phyloP scores from a whole-genome alignment of 345 rosid genomes.

The Hevea brasiliensis region DNA sequence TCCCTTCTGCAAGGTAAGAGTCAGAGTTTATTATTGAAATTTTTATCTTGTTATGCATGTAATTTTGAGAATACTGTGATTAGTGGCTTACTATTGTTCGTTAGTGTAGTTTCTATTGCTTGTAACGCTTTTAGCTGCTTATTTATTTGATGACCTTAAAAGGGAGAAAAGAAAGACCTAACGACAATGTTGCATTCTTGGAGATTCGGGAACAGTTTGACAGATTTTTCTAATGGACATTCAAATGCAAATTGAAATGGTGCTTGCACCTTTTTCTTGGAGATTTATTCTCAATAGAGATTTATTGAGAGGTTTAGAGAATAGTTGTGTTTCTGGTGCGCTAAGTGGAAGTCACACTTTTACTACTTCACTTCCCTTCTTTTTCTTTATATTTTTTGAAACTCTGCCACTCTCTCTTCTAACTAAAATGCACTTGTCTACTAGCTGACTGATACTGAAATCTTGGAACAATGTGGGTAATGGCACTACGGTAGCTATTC shows the following conservation, averaged over 20 bases:
- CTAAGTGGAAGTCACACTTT: neutral
- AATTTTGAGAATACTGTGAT: neutral
- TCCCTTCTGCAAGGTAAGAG: conserved; percentile 93
- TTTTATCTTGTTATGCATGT: neutral
- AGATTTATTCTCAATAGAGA: neutral
- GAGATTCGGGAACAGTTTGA: neutral
- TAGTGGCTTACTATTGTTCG: neutral
- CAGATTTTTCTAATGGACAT: neutral
- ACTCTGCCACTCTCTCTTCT: neutral
- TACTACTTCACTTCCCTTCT: neutral
- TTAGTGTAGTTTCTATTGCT: neutral
- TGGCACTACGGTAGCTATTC: no score
- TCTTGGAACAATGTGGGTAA: neutral
- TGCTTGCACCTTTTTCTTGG: neutral
- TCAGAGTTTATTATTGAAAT: conserved; percentile 1
- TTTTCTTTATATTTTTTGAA: neutral
- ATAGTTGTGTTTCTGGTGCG: neutral
- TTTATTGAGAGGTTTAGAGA: neutral
- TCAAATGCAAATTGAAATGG: neutral
- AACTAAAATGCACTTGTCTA: neutral
- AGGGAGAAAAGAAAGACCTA: neutral
- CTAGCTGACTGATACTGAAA: no score
- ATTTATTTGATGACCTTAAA: neutral
- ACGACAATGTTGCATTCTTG: no score
- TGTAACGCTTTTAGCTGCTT: neutral